Evolutionary conservation across 441 rosid species (phyloP).

Genomic region (Brassica balearica): DNA sequence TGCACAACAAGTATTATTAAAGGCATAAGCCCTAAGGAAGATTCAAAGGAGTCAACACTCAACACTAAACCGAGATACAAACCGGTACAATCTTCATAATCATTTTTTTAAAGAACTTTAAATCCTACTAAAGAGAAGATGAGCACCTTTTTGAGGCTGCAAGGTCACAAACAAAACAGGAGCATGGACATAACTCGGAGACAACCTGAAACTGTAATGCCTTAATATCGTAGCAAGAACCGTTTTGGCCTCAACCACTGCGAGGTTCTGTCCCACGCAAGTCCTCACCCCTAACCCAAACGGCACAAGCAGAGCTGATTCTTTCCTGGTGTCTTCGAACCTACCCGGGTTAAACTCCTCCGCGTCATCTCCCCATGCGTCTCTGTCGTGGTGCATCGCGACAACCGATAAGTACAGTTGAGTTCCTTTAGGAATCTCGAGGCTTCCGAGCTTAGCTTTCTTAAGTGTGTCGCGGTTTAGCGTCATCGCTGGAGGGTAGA

Average conservation of each 20-base stretch:
- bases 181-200: constrained; percentile 78
- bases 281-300: constrained; percentile 76
- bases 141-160: constrained; percentile 51
- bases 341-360: constrained; percentile 74
- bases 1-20: constrained; percentile 6
- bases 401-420: constrained; percentile 53
- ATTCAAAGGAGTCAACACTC: neutral
- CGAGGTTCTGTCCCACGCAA: constrained; percentile 79
- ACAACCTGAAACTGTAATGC: constrained; percentile 52
- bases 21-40: neutral
- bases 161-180: constrained; percentile 54
- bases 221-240: constrained; percentile 59
- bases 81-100: neutral
- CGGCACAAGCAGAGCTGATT: constrained; percentile 61
- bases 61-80: neutral
- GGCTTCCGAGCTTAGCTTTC: constrained; percentile 57
- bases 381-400: constrained; percentile 64
- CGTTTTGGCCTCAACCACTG: constrained; percentile 59
- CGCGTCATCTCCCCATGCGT: constrained; percentile 77
- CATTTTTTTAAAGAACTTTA: neutral
- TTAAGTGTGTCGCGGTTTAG: constrained; percentile 53
- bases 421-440: constrained; percentile 67
- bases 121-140: constrained; percentile 1
- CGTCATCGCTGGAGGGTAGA: constrained; percentile 69
- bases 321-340: constrained; percentile 60